Evolutionary conservation across 129 eudicot species (phyloP).

Genomic region (Solidago caesia): DNA sequence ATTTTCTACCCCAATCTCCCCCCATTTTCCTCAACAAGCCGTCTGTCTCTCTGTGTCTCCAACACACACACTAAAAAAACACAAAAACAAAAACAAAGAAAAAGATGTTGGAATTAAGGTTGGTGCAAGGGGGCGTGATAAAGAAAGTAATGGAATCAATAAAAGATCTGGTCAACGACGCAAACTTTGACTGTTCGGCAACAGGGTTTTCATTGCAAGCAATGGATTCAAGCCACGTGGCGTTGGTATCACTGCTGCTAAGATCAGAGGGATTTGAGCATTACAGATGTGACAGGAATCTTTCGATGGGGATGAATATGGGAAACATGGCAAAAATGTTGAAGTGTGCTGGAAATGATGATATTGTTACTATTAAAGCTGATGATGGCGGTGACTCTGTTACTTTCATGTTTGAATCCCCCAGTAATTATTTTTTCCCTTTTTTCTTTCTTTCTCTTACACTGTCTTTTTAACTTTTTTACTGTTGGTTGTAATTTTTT

Average conservation of each 20-base stretch:
- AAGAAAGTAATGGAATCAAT: constrained; percentile 84
- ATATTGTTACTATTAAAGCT: constrained; percentile 76
- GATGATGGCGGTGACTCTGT: constrained; percentile 89
- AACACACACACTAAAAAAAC: constrained; percentile 7
- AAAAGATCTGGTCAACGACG: constrained; percentile 84
- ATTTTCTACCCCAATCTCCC: constrained; percentile 17
- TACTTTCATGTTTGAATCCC: constrained; percentile 91
- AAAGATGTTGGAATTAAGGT: constrained; percentile 76
- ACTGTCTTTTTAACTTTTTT: background rate
- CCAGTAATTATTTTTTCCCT: constrained; percentile 42
- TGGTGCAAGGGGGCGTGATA: constrained; percentile 80
- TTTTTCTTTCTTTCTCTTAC: background rate
- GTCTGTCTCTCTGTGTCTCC: background rate
- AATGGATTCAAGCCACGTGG: constrained; percentile 95
- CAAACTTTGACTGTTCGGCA: constrained; percentile 86
- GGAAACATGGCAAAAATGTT: constrained; percentile 81
- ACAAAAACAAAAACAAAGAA: background rate
- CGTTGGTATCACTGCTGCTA: constrained; percentile 78
- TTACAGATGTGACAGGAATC: constrained; percentile 78
- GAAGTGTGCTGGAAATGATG: constrained; percentile 82
- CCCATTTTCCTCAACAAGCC: background rate
- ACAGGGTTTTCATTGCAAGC: constrained; percentile 91
- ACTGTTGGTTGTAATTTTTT: background rate
- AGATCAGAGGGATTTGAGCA: constrained; percentile 93
- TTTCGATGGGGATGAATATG: constrained; percentile 92